phyloP scores from a whole-genome alignment of 495 filamentous ascomycete genomes.

The Pyronema omphalodes region DNA sequence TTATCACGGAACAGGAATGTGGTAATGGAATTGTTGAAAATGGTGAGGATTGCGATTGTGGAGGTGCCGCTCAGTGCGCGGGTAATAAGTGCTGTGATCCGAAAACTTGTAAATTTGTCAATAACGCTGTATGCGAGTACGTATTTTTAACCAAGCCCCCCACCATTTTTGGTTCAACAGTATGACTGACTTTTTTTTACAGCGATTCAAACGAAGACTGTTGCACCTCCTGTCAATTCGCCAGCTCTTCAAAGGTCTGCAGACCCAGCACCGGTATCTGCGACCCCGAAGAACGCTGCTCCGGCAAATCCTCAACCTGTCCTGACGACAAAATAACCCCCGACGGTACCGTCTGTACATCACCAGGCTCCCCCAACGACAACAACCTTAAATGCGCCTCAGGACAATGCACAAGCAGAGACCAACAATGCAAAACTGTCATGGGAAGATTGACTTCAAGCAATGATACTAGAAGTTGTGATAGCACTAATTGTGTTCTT shows the following conservation, averaged over 20 bases:
- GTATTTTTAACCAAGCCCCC: slow-evolving; percentile 22
- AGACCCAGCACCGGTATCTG: slow-evolving; percentile 59
- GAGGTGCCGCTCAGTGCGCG: slow-evolving; percentile 51
- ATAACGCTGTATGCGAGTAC: slow-evolving; percentile 50
- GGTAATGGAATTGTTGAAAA: slow-evolving; percentile 93
- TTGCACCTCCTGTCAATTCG: slow-evolving; percentile 59
- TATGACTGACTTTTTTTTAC: slow-evolving; percentile 5
- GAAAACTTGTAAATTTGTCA: slow-evolving; percentile 71
- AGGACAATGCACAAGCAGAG: slow-evolving; percentile 85
- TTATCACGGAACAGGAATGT: slow-evolving; percentile 71
- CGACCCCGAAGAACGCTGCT: slow-evolving; percentile 69
- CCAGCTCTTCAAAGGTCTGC: slow-evolving; percentile 49
- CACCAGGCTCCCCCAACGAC: too few relatives aligned
- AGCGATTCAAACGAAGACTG: slow-evolving; percentile 41
- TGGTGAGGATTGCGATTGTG: slow-evolving; percentile 93
- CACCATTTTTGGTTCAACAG: slow-evolving; percentile 7
- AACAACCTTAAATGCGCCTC: slow-evolving; percentile 60
- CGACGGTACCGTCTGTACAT: slow-evolving; percentile 45
- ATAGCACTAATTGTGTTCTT: slow-evolving; percentile 49
- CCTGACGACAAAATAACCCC: slow-evolving; percentile 48
- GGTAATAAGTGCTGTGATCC: slow-evolving; percentile 69
- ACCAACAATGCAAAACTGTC: slow-evolving; percentile 72
- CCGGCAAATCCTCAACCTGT: slow-evolving; percentile 52
- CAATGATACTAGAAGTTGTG: slow-evolving; percentile 72
- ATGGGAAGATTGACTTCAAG: slow-evolving; percentile 59